A percentile compares a stretch with the other conserved stretches of the same genome.
These are phyloP conservation scores for Licmophora abbreviata DNA, from an alignment of 108 stramenopile genomes.

Conservation along the genomic window DNA sequence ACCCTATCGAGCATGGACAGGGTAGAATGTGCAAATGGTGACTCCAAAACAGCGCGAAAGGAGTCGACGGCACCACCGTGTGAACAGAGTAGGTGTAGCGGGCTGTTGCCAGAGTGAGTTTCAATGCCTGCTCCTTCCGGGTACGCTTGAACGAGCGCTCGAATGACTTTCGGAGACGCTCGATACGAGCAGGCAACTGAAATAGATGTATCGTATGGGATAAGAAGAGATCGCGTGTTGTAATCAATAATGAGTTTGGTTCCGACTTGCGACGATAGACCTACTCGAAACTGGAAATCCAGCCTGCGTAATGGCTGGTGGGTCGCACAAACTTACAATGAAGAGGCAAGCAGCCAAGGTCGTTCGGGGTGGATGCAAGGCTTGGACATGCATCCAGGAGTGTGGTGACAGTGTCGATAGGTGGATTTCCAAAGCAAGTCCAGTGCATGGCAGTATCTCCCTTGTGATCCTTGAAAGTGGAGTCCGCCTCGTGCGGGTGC, in stretches of 20 bases:
- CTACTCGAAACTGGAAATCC: background rate
- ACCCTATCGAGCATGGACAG: conserved; percentile 9
- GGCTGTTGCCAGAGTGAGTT: conserved; percentile 6
- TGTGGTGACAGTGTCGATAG: conserved; percentile 8
- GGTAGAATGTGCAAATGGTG: conserved; percentile 4
- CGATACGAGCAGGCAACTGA: conserved; percentile 26
- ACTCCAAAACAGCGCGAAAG: conserved; percentile 15
- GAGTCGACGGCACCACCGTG: conserved; percentile 14
- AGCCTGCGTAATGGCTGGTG: background rate
- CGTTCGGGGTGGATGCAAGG: conserved; percentile 12
- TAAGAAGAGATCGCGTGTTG: background rate
- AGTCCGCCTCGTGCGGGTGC: conserved; percentile 24
- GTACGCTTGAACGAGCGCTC: conserved; percentile 13
- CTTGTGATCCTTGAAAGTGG: background rate
- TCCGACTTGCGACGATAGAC: background rate
- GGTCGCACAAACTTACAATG: conserved; percentile 8
- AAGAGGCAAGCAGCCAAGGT: conserved; percentile 19
- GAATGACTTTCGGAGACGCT: conserved; percentile 13
- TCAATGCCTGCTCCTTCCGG: conserved; percentile 12
- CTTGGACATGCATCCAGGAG: conserved; percentile 19
- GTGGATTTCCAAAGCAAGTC: conserved; percentile 17
- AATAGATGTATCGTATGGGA: background rate
- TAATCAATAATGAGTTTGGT: background rate
- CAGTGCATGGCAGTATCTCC: conserved; percentile 24
- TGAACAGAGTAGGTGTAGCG: conserved; percentile 31